phyloP scores from a whole-genome alignment of 2,329 filamentous ascomycete species.

The Knoxdaviesia capensis region DNA sequence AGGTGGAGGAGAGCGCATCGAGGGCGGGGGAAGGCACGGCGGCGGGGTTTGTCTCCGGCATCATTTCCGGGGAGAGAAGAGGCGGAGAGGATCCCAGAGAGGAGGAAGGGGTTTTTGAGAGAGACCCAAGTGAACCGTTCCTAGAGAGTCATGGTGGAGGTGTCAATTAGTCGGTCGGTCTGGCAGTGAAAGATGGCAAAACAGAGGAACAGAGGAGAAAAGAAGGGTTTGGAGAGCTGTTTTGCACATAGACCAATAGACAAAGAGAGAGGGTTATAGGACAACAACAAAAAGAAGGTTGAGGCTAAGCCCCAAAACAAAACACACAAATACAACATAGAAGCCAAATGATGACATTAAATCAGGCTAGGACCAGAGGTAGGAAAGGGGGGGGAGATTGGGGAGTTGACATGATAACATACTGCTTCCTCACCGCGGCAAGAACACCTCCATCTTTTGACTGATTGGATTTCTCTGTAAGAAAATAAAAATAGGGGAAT shows the following conservation, averaged over 20 bases:
- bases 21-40: conserved; percentile 23
- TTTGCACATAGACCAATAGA: not conserved
- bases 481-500: no score
- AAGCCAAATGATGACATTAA: not conserved
- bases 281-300: not conserved
- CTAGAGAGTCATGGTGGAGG: no score
- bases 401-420: no score
- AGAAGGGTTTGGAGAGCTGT: not conserved
- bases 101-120: not conserved
- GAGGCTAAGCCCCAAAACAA: not conserved
- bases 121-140: no score
- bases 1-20: conserved; percentile 25
- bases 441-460: no score
- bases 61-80: conserved; percentile 12
- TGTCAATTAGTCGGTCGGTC: no score
- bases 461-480: no score
- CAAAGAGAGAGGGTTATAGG: not conserved
- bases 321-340: not conserved
- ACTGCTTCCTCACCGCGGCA: no score
- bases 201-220: not conserved
- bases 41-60: conserved; percentile 23
- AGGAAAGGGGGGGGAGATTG: no score
- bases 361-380: no score
- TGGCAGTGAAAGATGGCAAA: not conserved
- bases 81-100: conserved; percentile 1